Conservation (phyloP, 2,329 filamentous ascomycete species). For the Aspergillus sp. region DNA sequence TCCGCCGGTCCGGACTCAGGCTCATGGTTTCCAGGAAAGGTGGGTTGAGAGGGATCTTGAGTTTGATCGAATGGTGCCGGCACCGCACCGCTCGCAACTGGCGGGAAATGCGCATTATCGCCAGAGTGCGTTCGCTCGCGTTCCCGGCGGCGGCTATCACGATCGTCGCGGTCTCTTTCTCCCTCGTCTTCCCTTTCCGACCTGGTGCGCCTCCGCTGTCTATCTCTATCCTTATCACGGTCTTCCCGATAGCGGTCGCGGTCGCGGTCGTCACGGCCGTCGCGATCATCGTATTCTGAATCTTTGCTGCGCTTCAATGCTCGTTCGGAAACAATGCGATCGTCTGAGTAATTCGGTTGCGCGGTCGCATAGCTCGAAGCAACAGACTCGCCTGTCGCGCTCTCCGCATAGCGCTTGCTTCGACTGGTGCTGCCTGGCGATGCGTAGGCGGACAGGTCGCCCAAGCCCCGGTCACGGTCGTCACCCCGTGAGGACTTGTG, state of each 20-base stretch:
- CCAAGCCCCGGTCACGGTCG: slow-evolving; percentile 45
- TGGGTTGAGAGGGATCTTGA: background rate
- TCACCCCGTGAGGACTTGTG: slow-evolving; percentile 47
- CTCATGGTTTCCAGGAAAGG: slow-evolving; percentile 14
- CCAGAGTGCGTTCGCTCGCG: slow-evolving; percentile 31
- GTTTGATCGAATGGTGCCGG: slow-evolving; percentile 17
- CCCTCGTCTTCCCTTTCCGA: slow-evolving; percentile 23
- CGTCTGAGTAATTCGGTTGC: slow-evolving; percentile 30
- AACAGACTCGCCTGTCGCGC: slow-evolving; percentile 30
- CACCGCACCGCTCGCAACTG: slow-evolving; percentile 17
- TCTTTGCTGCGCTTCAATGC: slow-evolving; percentile 28
- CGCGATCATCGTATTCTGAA: slow-evolving; percentile 20
- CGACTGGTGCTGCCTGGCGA: slow-evolving; percentile 23
- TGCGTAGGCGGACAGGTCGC: slow-evolving; percentile 31
- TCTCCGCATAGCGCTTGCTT: slow-evolving; percentile 27
- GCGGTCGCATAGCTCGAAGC: slow-evolving; percentile 43
- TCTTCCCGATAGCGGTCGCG: slow-evolving; percentile 15
- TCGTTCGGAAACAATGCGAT: slow-evolving; percentile 31
- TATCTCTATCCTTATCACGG: background rate
- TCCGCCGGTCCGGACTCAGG: slow-evolving; percentile 23
- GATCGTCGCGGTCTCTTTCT: slow-evolving; percentile 10
- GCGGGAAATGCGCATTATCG: slow-evolving; percentile 28
- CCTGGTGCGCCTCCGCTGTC: slow-evolving; percentile 10
- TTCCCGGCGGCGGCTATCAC: slow-evolving; percentile 20
- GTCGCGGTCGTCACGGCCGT: slow-evolving; percentile 16